Base-by-base conservation (phyloP, 2,329 filamentous ascomycete genomes). In the Bretziella fagacearum region DNA sequence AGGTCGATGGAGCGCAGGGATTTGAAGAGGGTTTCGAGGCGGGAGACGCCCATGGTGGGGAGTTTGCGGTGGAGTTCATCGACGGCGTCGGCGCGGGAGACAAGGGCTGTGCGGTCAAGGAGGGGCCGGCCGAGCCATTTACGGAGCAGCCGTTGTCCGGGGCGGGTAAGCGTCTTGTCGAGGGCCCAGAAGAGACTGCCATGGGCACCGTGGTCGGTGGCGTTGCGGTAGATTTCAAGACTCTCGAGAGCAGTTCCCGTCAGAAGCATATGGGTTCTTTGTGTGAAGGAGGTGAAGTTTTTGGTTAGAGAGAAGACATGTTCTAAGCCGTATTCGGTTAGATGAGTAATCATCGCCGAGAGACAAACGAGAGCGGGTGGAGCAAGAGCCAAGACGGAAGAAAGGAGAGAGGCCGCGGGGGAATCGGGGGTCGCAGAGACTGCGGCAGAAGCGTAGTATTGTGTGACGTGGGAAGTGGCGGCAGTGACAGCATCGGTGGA, bases 221-320 rank as follows among this genome's bases (percentile, higher is more conserved):
- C 78, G 54, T 98, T 98, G 51, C 87, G 82, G 58, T 95, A 98
- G 2, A 98, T 85, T 59, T 98, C 91, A 10, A 98, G 71, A 56
- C 85, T 94, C 42, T 85, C 89, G 30, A 98, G 66, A 0, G 89
- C 95, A 47, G 94, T 98, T 37, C 89, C 91, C 58, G 93, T 95
- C 51, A 98, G 68, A 3, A 96, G 69, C 91, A 98, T 96, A 58
- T 96, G 87, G 11, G 89, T 87, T 30, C 87, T 72, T 6, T 87
- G 84, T 55, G 84, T 94, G 63, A 98, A 98, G 2, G 86, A 85
- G 55, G 94, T 81, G 57, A 98, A 98, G 64, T 96, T 94, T 56
- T 93, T 94, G 1, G 91, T 96, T 36, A 98, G 66, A 56, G 94
- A 82, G 55, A 98, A 94, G 46, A 98, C 84, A 65, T 96, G 86